Conservation (phyloP, 2,329 filamentous ascomycete genomes). For the Xylariaceae sp. region DNA sequence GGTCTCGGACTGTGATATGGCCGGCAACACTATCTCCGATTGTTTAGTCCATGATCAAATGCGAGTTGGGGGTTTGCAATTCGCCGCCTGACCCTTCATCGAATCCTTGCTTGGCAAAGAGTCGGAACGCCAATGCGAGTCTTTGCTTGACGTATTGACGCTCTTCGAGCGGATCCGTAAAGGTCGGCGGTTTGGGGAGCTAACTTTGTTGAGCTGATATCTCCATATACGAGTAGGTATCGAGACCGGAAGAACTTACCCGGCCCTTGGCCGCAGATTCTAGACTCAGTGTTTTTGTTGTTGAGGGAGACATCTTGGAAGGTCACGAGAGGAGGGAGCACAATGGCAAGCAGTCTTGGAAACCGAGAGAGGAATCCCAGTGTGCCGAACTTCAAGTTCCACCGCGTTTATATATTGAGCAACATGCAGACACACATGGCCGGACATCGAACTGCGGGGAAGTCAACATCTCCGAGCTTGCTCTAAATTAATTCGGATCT, state of each 20-base stretch:
- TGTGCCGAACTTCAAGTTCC: too few species aligned
- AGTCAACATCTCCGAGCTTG: too few species aligned
- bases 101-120: conserved; percentile 53
- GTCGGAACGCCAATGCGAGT: conserved; percentile 51
- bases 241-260: conserved; percentile 5
- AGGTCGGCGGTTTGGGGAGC: conserved; percentile 22
- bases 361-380: too few species aligned
- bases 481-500: too few species aligned
- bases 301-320: conserved; percentile 19
- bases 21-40: conserved; percentile 44
- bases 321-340: background rate
- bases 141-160: conserved; percentile 50
- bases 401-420: too few species aligned
- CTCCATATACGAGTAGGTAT: background rate
- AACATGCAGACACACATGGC: too few species aligned
- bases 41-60: conserved; percentile 1
- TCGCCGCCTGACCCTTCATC: conserved; percentile 43
- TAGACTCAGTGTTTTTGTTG: conserved; percentile 12
- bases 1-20: conserved; percentile 57
- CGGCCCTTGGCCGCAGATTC: conserved; percentile 12
- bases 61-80: background rate
- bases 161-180: conserved; percentile 35
- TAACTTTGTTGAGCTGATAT: conserved; percentile 4
- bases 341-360: background rate
- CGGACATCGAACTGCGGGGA: too few species aligned